Evolutionary conservation across 2,329 filamentous ascomycete genomes (phyloP).

Genomic region (Fusarium sp.): DNA sequence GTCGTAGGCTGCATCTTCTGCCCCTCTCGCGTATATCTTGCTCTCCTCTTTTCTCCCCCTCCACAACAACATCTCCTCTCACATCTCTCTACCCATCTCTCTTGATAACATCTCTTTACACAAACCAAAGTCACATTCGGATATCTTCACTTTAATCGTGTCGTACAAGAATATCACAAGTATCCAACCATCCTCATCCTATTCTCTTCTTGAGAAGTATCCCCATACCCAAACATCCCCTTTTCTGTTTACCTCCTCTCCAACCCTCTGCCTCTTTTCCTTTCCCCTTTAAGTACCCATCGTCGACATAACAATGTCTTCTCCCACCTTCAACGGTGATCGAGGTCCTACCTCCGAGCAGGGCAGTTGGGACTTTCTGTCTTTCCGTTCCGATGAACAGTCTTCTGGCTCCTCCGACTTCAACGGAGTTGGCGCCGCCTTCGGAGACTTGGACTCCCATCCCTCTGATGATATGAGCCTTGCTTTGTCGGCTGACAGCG

Average conservation of each 20-base stretch:
- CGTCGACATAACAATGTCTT: neutral
- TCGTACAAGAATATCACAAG: neutral
- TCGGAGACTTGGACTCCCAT: neutral
- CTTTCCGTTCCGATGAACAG: neutral
- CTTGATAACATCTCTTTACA: neutral
- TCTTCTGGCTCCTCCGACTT: neutral
- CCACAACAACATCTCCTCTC: neutral
- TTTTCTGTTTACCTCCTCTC: fast-evolving
- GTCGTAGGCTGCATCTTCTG: neutral
- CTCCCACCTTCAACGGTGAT: neutral
- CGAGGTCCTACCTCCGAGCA: neutral
- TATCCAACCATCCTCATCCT: neutral
- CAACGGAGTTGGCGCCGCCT: neutral
- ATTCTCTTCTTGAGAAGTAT: neutral
- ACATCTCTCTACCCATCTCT: neutral
- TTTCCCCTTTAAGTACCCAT: fast-evolving
- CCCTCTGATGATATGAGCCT: neutral
- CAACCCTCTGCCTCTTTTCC: fast-evolving
- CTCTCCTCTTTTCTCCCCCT: neutral
- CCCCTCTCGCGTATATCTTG: neutral
- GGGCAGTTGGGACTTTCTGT: neutral
- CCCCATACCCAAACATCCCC: neutral
- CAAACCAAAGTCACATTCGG: neutral
- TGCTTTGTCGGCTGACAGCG: neutral
- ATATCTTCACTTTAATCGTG: neutral